Evolutionary conservation across 2,329 filamentous ascomycete species (phyloP).

Genomic region (Colletotrichum chrysophilum): DNA sequence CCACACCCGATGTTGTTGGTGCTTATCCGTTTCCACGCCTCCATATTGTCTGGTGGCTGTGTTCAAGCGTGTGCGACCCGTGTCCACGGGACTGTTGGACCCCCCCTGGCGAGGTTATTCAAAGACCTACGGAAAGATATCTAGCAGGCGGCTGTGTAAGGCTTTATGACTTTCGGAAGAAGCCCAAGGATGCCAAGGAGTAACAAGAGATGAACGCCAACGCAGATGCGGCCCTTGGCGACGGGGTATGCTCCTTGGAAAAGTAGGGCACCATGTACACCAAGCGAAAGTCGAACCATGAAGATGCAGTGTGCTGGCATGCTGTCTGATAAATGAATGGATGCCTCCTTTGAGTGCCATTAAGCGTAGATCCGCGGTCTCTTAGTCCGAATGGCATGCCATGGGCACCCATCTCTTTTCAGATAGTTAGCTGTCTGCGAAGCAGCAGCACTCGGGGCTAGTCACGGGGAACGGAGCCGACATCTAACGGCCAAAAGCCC

Average conservation of each 20-base stretch:
- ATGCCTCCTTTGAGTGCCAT: not conserved
- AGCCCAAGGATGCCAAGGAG: not conserved
- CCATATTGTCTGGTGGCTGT: not conserved
- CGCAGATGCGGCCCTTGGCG: not conserved
- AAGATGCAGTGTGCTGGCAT: not conserved
- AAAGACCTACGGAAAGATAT: not conserved
- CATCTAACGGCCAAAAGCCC: not conserved
- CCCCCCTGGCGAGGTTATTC: not conserved
- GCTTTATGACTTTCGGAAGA: not conserved
- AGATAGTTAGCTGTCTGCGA: not conserved
- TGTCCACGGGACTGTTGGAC: not conserved
- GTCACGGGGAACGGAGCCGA: not conserved
- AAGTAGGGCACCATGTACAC: not conserved
- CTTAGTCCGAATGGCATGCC: not conserved
- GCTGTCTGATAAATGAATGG: not conserved
- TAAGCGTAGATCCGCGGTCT: not conserved
- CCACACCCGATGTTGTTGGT: not conserved
- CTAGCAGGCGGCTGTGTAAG: not conserved
- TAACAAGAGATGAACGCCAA: constrained; percentile 2
- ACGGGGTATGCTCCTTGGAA: not conserved
- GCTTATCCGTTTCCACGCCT: not conserved
- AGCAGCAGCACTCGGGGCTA: not conserved
- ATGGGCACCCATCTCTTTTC: not conserved
- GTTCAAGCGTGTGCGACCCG: not conserved
- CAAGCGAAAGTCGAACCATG: not conserved